A percentile compares a stretch with the other conserved stretches of the same genome.
Conservation (phyloP, 345 rosid genomes). For the Acer saccharum region DNA sequence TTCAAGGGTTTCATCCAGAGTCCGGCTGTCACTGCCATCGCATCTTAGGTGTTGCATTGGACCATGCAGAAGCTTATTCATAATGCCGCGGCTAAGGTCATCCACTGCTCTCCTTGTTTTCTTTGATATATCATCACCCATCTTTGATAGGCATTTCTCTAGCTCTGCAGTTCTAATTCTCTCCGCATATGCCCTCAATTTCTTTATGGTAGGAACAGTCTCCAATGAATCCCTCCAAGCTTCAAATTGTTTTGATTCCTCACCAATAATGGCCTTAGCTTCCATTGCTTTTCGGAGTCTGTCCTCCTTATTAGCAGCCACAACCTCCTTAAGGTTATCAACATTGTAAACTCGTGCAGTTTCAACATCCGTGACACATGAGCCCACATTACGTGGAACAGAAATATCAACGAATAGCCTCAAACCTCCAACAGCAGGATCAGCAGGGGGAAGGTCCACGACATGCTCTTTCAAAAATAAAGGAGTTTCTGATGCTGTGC, state of each 20-base stretch:
- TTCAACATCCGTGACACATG: conserved; percentile 65
- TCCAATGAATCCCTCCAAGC: conserved; percentile 97
- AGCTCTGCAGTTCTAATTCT: conserved; percentile 78
- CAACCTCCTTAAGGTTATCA: conserved; percentile 98
- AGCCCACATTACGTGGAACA: conserved; percentile 87
- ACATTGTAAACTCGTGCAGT: conserved; percentile 74
- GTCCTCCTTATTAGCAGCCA: conserved; percentile 96
- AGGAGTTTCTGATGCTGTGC: conserved; percentile 86
- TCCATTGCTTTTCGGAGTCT: conserved; percentile 90
- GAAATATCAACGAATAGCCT: conserved; percentile 91
- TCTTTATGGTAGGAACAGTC: conserved; percentile 96
- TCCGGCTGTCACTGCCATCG: conserved; percentile 77
- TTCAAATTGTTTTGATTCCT: conserved; percentile 82
- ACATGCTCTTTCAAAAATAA: conserved; percentile 74
- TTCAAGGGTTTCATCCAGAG: conserved; percentile 84
- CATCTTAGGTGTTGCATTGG: conserved; percentile 99
- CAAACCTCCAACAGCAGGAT: conserved; percentile 55
- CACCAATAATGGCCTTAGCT: conserved; percentile 79
- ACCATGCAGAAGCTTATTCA: conserved; percentile 94
- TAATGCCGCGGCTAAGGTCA: conserved; percentile 88
- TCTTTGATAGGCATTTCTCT: conserved; percentile 86
- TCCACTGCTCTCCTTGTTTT: conserved; percentile 83
- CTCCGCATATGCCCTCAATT: conserved; percentile 90
- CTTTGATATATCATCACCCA: conserved; percentile 92
- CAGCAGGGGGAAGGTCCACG: conserved; percentile 51